phyloP scores from a whole-genome alignment of 2,329 filamentous ascomycete species.

The Cadophora luteo-olivacea region DNA sequence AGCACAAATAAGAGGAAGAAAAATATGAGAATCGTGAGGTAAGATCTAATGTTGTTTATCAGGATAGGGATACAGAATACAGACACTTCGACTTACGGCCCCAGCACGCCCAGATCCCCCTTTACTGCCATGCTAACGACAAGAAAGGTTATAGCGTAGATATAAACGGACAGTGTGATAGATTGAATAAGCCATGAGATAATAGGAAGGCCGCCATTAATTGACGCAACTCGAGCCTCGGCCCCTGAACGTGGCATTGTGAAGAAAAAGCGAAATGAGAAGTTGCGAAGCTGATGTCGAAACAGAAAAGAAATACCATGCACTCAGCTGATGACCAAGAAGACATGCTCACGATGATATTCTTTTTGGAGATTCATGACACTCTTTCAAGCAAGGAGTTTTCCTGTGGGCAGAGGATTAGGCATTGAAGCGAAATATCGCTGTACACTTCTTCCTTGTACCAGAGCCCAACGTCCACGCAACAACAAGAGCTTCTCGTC shows the following conservation, averaged over 20 bases:
- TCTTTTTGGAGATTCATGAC: background rate
- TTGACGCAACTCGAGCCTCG: background rate
- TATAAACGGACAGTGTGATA: constrained; percentile 14
- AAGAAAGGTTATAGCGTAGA: constrained; percentile 4
- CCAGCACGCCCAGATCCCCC: constrained; percentile 14
- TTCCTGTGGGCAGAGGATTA: background rate
- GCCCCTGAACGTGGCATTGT: constrained; percentile 1
- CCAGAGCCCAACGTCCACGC: background rate
- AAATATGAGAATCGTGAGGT: constrained; percentile 18
- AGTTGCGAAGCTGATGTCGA: constrained; percentile 6
- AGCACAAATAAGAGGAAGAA: constrained; percentile 14
- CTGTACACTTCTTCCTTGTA: background rate
- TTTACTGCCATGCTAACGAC: constrained; percentile 10
- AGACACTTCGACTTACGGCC: constrained; percentile 1
- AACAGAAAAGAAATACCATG: background rate
- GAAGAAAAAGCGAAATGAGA: background rate
- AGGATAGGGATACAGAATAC: background rate
- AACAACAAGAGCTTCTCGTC: background rate
- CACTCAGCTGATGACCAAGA: background rate
- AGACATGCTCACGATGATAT: background rate
- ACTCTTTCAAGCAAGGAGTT: background rate
- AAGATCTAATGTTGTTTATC: constrained; percentile 2
- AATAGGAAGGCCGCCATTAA: background rate
- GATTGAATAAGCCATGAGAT: constrained; percentile 19
- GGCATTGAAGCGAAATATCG: background rate